Evolutionary conservation across 495 filamentous ascomycete species (phyloP).

Genomic region (Talaromyces thailandensis): DNA sequence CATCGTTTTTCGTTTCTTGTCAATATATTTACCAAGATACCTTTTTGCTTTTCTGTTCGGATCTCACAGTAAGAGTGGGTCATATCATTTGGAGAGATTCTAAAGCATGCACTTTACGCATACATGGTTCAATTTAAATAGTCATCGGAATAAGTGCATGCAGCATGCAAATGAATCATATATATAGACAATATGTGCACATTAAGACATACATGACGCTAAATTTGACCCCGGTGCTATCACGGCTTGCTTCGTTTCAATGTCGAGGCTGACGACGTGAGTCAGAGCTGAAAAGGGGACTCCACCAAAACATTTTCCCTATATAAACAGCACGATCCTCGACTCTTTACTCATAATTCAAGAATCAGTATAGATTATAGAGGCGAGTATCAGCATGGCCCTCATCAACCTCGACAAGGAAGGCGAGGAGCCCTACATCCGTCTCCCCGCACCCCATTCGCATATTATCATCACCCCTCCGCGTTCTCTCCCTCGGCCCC

Average conservation of each 20-base stretch:
- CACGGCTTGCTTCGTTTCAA: neutral
- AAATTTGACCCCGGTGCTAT: neutral
- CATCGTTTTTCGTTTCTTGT: neutral
- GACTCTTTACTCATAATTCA: neutral
- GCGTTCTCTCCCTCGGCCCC: neutral
- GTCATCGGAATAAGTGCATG: neutral
- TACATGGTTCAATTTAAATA: neutral
- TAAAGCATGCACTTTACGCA: neutral
- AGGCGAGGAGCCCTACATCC: constrained; percentile 18
- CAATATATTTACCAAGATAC: neutral
- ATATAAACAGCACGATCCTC: neutral
- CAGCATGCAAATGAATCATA: neutral
- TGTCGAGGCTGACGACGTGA: neutral
- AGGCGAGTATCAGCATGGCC: constrained; percentile 9
- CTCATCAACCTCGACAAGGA: constrained; percentile 10
- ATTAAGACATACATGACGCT: neutral
- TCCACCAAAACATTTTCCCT: neutral
- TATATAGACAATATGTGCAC: neutral
- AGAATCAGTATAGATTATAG: neutral
- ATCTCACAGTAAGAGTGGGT: neutral
- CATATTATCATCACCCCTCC: constrained; percentile 24
- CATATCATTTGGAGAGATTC: neutral
- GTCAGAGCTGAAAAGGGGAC: neutral
- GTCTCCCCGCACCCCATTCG: constrained; percentile 13
- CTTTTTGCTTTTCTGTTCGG: neutral